Evolutionary conservation across 2,329 filamentous ascomycete genomes (phyloP), one percentile per base, ranked within the genome.

Genomic region (Hypoxylon sp.): DNA sequence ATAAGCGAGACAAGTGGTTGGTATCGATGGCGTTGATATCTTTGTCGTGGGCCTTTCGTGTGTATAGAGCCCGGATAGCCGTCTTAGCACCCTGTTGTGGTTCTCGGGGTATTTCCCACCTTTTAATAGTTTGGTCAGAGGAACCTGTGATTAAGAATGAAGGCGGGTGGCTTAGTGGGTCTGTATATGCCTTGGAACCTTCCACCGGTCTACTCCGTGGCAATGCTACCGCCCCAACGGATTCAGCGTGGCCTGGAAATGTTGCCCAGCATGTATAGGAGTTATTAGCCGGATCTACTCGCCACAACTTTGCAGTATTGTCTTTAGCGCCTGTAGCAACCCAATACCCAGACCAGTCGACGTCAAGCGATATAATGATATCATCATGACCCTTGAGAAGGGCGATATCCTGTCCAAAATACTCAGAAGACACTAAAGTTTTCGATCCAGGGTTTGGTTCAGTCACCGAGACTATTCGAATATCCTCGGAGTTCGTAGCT

Each of bases 311-410:
- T 17, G 95, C 96, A 2, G 92, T 96, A 76, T 98, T 99, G 79
- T 99, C 96, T 81, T 99, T 99, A 21, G 96, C 93, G 58, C 95
- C 96, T 1, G 96, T 98, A 11, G 92, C 95, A 41, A 99, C 87
- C 96, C 96, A 99, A 78, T 96, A 90, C 0, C 97, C 97, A 9
- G 96, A 98, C 93, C 94, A 97, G 80, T 99, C 96, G 2, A 93
- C 90, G 77, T 98, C 94, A 43, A 99, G 84, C 64, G 94, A 94
- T 73, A 99, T 97, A 66, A 99, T 92, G 56, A 99, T 98, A 73
- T 99, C 96, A 53, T 94, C 90, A 73, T 99, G 96, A 0, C 96
- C 96, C 76, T 93, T 93, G 1, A 99, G 85, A 23, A 96, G 83
- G 1, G 90, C 93, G 41, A 97, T 86, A 75, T 99, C 96, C 66